A percentile compares a stretch with the other conserved stretches of the same genome.
Evolutionary conservation across 2,329 filamentous ascomycete species (phyloP).

Genomic region (Eutypella sp.): DNA sequence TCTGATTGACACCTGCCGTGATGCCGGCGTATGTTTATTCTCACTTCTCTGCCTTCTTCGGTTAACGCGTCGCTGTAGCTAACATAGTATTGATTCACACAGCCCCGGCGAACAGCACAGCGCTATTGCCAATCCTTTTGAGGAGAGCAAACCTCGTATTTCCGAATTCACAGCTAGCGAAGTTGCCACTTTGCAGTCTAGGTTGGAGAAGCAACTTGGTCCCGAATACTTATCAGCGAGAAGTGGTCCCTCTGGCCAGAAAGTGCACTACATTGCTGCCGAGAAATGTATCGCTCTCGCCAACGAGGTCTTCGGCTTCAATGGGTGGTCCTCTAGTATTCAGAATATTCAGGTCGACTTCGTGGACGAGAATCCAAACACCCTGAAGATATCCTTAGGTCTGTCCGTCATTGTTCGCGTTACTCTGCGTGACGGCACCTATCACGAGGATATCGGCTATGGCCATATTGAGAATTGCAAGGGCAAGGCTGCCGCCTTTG

Average conservation of each 20-base stretch:
- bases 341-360: constrained; percentile 94
- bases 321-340: constrained; percentile 83
- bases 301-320: constrained; percentile 31
- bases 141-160: constrained; percentile 63
- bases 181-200: constrained; percentile 79
- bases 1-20: no score
- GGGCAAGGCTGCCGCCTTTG: constrained; percentile 90
- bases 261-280: constrained; percentile 90
- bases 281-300: constrained; percentile 84
- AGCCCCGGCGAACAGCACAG: constrained; percentile 69
- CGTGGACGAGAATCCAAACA: constrained; percentile 78
- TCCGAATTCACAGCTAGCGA: constrained; percentile 83
- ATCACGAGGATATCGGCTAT: constrained; percentile 95
- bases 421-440: constrained; percentile 89
- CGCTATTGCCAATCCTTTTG: constrained; percentile 70
- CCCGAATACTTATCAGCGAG: constrained; percentile 93
- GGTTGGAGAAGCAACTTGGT: constrained; percentile 87
- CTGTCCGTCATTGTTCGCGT: constrained; percentile 88
- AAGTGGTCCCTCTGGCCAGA: constrained; percentile 74
- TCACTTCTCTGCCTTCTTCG: neutral
- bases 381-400: constrained; percentile 75
- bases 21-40: constrained; percentile 25
- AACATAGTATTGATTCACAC: constrained; percentile 11
- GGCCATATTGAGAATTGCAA: constrained; percentile 95
- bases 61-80: constrained; percentile 15